These are phyloP conservation scores for Termitomyces sp. DNA, from an alignment of 768 basidiomycete species.

Conservation along the genomic window DNA sequence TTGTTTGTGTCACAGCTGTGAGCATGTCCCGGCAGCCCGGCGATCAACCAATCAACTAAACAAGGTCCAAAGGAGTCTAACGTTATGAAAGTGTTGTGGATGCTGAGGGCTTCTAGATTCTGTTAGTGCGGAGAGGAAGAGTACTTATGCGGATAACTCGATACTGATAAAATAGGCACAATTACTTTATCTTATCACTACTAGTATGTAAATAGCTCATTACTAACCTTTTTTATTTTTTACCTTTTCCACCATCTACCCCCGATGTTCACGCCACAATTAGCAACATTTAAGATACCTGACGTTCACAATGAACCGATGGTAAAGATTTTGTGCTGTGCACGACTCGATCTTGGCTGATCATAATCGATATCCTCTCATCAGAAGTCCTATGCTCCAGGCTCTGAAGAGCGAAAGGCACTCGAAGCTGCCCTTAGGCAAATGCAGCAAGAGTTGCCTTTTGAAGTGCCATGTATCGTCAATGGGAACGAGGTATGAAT, in stretches of 20 bases:
- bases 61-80: too few species aligned
- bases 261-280: slow-evolving; percentile 67
- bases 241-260: slow-evolving; percentile 13
- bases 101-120: too few species aligned
- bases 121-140: too few species aligned
- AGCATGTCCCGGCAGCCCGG: too few species aligned
- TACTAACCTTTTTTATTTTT: slow-evolving; percentile 2
- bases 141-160: too few species aligned
- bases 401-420: slow-evolving; percentile 71
- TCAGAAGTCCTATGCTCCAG: slow-evolving; percentile 77
- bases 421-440: slow-evolving; percentile 70
- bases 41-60: too few species aligned
- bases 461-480: slow-evolving; percentile 90
- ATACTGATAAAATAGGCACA: too few species aligned
- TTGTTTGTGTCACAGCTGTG: too few species aligned
- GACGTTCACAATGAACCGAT: slow-evolving; percentile 90
- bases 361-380: not conserved
- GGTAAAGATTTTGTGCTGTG: slow-evolving; percentile 40
- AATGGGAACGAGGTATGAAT: slow-evolving; percentile 78
- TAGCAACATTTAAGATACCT: slow-evolving; percentile 86
- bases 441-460: slow-evolving; percentile 83
- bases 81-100: too few species aligned
- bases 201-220: slow-evolving; percentile 11
- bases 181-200: slow-evolving; percentile 9
- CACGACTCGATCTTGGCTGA: not conserved